Evolutionary conservation across 1,284 basidiomycete species (phyloP).

Genomic region (Cutaneotrichosporon curvatum): DNA sequence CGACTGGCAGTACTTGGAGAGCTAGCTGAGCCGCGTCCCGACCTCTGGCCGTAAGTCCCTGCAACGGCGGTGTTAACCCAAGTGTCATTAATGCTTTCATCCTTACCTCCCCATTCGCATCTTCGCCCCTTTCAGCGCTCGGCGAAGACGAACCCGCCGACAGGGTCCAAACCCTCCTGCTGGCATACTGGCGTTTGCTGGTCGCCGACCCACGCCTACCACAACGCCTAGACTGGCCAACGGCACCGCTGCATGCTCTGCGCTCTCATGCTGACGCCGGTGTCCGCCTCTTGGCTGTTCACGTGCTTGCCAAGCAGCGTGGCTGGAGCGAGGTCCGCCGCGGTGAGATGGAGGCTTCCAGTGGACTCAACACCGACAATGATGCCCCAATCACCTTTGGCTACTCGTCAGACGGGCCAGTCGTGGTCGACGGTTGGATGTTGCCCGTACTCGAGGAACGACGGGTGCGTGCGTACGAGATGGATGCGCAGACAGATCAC

Average conservation of each 20-base stretch:
- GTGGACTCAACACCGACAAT: conserved; percentile 55
- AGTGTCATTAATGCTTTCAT: conserved; percentile 25
- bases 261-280: conserved; percentile 54
- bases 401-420: neutral
- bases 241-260: conserved; percentile 49
- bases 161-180: conserved; percentile 59
- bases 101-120: conserved; percentile 23
- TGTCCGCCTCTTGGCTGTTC: conserved; percentile 63
- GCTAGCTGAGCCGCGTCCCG: conserved; percentile 29
- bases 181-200: conserved; percentile 73
- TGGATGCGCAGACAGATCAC: neutral
- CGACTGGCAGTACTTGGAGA: conserved; percentile 26
- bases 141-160: conserved; percentile 48
- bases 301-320: conserved; percentile 65
- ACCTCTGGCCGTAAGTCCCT: conserved; percentile 39
- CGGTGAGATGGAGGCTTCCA: conserved; percentile 53
- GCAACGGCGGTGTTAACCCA: conserved; percentile 4
- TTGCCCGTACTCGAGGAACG: conserved; percentile 61
- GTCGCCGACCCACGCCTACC: conserved; percentile 64
- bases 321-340: conserved; percentile 70
- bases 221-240: conserved; percentile 57
- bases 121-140: conserved; percentile 24
- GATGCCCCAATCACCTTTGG: conserved; percentile 47
- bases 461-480: conserved; percentile 48
- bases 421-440: conserved; percentile 66